These are phyloP conservation scores for Penicillium sclerotiorum DNA, from an alignment of 2,329 filamentous ascomycete species.

Conservation along the genomic window DNA sequence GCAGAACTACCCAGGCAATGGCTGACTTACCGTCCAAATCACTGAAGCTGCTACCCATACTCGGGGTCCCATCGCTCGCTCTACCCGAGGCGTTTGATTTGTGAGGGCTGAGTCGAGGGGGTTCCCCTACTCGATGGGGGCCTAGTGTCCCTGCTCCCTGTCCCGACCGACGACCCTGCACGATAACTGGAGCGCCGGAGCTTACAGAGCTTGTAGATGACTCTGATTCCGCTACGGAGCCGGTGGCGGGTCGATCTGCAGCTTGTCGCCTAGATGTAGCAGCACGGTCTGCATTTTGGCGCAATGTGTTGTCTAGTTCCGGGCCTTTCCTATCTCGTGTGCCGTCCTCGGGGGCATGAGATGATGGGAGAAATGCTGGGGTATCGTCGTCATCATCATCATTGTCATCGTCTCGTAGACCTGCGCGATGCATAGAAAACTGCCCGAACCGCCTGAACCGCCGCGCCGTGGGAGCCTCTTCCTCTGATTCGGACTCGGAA, in stretches of 20 bases:
- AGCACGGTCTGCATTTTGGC: slow-evolving; percentile 35
- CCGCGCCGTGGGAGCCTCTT: slow-evolving; percentile 27
- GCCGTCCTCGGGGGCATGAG: slow-evolving; percentile 22
- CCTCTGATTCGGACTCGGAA: slow-evolving; percentile 35
- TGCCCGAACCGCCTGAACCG: slow-evolving; percentile 43
- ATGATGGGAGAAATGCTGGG: slow-evolving; percentile 50
- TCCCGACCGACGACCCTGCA: slow-evolving; percentile 19
- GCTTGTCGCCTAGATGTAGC: slow-evolving; percentile 30
- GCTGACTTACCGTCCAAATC: slow-evolving; percentile 60
- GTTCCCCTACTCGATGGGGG: slow-evolving; percentile 53
- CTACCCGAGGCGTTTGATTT: slow-evolving; percentile 37
- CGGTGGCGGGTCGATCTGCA: slow-evolving; percentile 25
- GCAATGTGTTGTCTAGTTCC: slow-evolving; percentile 47
- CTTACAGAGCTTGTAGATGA: slow-evolving; percentile 43
- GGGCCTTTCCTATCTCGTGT: slow-evolving; percentile 27
- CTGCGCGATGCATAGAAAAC: slow-evolving; percentile 39
- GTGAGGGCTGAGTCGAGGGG: slow-evolving; percentile 53
- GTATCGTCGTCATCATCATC: slow-evolving; percentile 49
- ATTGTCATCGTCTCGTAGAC: slow-evolving; percentile 41
- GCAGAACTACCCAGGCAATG: neutral
- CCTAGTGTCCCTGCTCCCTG: slow-evolving; percentile 31
- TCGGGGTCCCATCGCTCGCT: slow-evolving; percentile 59
- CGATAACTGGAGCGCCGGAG: slow-evolving; percentile 35
- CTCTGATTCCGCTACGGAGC: slow-evolving; percentile 25
- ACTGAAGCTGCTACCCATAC: slow-evolving; percentile 68